A percentile compares a stretch with the other conserved stretches of the same genome.
phyloP scores from a whole-genome alignment of 257 asterid species.

The Solanum habrochaites region DNA sequence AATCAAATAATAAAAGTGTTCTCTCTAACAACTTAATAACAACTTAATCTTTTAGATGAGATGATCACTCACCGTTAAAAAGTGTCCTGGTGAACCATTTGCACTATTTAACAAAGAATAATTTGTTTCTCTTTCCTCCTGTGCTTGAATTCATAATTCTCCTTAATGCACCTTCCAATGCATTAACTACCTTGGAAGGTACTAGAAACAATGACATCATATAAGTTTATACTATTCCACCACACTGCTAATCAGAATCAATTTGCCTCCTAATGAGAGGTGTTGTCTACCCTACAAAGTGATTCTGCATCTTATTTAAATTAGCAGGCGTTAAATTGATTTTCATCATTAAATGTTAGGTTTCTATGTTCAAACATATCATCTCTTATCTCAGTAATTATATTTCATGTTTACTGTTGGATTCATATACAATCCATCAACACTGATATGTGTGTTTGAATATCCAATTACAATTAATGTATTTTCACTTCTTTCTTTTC shows the following conservation, averaged over 20 bases:
- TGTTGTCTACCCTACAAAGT: background rate
- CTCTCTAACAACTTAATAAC: fast-evolving
- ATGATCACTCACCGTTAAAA: too few species aligned
- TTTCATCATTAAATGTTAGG: background rate
- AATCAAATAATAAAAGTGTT: too few species aligned
- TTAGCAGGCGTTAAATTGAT: background rate
- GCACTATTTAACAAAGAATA: background rate
- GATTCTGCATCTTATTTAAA: background rate
- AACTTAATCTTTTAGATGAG: too few species aligned
- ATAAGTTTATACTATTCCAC: background rate
- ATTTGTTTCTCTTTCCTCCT: background rate
- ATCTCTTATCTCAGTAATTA: background rate
- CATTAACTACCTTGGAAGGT: background rate
- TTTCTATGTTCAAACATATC: background rate
- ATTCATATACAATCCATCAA: background rate
- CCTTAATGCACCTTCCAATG: background rate
- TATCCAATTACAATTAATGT: background rate
- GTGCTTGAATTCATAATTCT: background rate
- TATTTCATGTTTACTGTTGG: background rate
- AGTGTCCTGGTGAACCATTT: background rate
- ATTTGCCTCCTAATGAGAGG: background rate
- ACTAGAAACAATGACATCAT: background rate
- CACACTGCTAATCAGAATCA: background rate
- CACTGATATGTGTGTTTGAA: background rate
- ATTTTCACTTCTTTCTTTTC: slow-evolving; percentile 1